These are phyloP conservation scores for Hypomontagnella monticulosa DNA, from an alignment of 495 filamentous ascomycete genomes.

Conservation along the genomic window DNA sequence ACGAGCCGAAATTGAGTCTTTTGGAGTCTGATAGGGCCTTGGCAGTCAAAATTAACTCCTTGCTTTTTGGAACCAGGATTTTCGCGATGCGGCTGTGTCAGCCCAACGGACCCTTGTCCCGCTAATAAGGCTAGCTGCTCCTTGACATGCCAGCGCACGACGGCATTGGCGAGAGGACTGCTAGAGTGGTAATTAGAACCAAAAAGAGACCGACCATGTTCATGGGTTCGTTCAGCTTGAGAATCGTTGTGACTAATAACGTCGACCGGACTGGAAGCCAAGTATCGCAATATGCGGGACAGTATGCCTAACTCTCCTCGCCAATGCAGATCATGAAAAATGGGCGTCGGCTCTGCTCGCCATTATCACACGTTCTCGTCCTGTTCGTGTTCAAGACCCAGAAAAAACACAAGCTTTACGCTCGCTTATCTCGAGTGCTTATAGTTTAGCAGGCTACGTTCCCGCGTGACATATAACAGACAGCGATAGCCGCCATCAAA, in stretches of 20 bases:
- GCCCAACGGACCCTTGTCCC: conserved; percentile 20
- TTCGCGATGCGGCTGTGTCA: conserved; percentile 24
- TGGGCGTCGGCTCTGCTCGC: background rate
- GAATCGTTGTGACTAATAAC: conserved; percentile 21
- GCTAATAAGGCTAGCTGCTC: conserved; percentile 26
- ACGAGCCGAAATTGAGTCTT: background rate
- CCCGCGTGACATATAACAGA: too few species aligned
- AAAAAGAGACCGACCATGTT: background rate
- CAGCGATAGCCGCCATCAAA: too few species aligned
- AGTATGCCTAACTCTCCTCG: background rate
- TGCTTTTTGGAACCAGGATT: conserved; percentile 1
- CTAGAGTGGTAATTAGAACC: conserved; percentile 1
- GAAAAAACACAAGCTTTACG: background rate
- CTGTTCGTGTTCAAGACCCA: background rate
- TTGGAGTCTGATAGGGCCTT: conserved; percentile 8
- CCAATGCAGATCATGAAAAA: background rate
- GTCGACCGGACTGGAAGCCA: conserved; percentile 5
- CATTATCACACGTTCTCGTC: background rate
- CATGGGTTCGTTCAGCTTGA: conserved; percentile 32
- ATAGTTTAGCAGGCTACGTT: too few species aligned
- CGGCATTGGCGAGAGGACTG: conserved; percentile 15
- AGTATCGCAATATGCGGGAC: background rate
- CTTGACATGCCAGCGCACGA: conserved; percentile 15
- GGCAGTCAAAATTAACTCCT: conserved; percentile 23
- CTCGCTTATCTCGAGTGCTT: background rate